Evolutionary conservation across 768 basidiomycete genomes (phyloP).

Genomic region (Amanita jacksonii): DNA sequence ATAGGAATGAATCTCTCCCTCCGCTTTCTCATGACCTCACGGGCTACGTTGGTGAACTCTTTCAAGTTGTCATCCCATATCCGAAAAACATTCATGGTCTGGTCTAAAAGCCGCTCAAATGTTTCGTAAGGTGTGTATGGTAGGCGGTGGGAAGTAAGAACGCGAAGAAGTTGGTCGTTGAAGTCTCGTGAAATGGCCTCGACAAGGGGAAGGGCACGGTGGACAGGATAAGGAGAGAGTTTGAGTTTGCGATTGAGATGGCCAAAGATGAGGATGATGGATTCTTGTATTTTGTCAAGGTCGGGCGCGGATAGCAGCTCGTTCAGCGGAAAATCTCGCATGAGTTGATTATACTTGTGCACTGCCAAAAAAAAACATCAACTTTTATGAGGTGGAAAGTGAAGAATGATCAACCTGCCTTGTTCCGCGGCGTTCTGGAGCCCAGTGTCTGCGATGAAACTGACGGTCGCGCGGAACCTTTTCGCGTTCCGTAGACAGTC

Average conservation of each 20-base stretch:
- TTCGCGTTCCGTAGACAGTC: constrained; percentile 94
- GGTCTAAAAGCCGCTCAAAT: constrained; percentile 77
- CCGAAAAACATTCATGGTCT: constrained; percentile 69
- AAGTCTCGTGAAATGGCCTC: constrained; percentile 98
- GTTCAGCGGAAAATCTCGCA: constrained; percentile 99
- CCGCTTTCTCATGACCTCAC: constrained; percentile 87
- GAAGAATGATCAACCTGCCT: constrained; percentile 34
- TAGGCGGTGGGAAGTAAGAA: constrained; percentile 83
- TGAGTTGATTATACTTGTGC: constrained; percentile 95
- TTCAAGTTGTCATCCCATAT: constrained; percentile 89
- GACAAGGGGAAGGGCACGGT: constrained; percentile 90
- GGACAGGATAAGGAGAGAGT: constrained; percentile 94
- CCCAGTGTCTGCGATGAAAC: constrained; percentile 96
- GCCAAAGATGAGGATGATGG: constrained; percentile 75
- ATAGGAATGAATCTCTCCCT: constrained; percentile 93
- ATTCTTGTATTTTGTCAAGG: constrained; percentile 89
- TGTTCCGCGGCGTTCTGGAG: constrained; percentile 88
- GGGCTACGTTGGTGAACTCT: constrained; percentile 85
- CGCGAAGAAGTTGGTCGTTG: constrained; percentile 87
- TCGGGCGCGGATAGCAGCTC: constrained; percentile 95
- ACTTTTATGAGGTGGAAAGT: background rate
- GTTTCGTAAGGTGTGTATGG: constrained; percentile 92
- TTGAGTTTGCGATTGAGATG: constrained; percentile 95
- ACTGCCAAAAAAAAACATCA: constrained; percentile 35
- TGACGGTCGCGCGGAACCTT: constrained; percentile 93